Evolutionary conservation across 306 rosid genomes (phyloP), one percentile per base, ranked within the genome.

Genomic region (Dryas alaskensis): DNA sequence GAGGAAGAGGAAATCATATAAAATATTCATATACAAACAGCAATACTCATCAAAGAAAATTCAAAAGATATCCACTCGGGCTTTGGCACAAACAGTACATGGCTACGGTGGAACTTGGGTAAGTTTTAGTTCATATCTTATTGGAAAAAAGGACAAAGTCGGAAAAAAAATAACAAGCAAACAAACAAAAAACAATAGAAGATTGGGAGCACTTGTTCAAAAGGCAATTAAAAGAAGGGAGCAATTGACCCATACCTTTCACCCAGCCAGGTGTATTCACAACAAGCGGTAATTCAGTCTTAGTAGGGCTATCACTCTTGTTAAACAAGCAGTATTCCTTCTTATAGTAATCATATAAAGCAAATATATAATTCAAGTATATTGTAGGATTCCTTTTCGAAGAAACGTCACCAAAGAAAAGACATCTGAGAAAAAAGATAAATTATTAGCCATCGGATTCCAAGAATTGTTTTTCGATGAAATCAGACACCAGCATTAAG

Each of bases 261-360:
- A 94, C 97, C 98, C 98, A 91, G 40, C 98, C 97, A 61, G 94
- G 89, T 37, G 98, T 94, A 81, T 94, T 94, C 72, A 94, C 82
- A 8, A 94, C 78, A 16, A 94, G 97, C 80, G 98, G 97, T 81
- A 89, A 44, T 83, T 65, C 79, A n/a, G 71, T 81, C 83, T 74
- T 81, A n/a, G 51, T 31, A 71, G 75, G 72, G 61, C 59, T 79
- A 72, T 77, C 78, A 75, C 69, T 83, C 76, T 81, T 59, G 65
- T 75, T 75, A 45, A 9, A 65, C 47, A 69, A 37, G 77, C 65
- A 58, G 76, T 85, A 89, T 72, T 81, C 88, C 71, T 69, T 86
- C 71, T 7, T 77, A 62, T 87, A 91, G 87, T 86, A 80, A 79
- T 88, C 92, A 75, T 76, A 87, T 65, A 91, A 77, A 49, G 89